Evolutionary conservation across 1,284 basidiomycete species (phyloP).

Genomic region (Vanrija pseudolonga): DNA sequence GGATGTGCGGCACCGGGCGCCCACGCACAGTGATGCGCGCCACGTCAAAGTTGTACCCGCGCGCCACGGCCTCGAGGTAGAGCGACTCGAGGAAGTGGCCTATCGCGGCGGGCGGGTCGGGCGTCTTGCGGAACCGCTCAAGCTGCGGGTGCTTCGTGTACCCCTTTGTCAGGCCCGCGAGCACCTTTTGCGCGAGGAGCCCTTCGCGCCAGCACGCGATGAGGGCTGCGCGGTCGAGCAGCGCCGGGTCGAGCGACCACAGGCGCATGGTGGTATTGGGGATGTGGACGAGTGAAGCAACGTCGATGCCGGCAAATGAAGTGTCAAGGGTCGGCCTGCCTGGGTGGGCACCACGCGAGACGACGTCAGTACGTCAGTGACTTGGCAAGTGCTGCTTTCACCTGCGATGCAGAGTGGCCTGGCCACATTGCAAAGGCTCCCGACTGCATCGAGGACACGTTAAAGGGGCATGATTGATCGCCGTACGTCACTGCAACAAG

Average conservation of each 20-base stretch:
- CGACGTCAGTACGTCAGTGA: too few species aligned
- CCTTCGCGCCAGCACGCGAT: slow-evolving; percentile 8
- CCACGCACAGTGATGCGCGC: background rate
- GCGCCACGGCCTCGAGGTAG: background rate
- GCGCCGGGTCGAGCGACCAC: slow-evolving; percentile 6
- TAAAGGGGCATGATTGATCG: too few species aligned
- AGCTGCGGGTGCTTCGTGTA: slow-evolving; percentile 7
- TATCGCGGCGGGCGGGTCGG: slow-evolving; percentile 4
- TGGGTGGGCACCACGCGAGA: too few species aligned
- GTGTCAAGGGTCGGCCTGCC: too few species aligned
- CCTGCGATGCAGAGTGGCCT: too few species aligned
- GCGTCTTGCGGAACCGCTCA: background rate
- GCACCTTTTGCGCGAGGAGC: slow-evolving; percentile 7
- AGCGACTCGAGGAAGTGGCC: slow-evolving; percentile 3
- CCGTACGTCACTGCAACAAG: too few species aligned
- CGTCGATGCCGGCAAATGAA: too few species aligned
- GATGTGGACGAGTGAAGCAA: too few species aligned
- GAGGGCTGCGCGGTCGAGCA: slow-evolving; percentile 4
- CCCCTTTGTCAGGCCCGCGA: slow-evolving; percentile 4
- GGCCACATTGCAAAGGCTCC: too few species aligned
- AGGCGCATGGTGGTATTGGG: slow-evolving; percentile 1
- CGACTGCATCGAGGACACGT: too few species aligned
- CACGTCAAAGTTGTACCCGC: slow-evolving; percentile 4
- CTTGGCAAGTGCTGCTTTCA: too few species aligned
- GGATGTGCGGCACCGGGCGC: background rate